A percentile compares a stretch with the other conserved stretches of the same genome.
phyloP scores from a whole-genome alignment of 2,329 filamentous ascomycete species.

The Colletotrichum filicis region DNA sequence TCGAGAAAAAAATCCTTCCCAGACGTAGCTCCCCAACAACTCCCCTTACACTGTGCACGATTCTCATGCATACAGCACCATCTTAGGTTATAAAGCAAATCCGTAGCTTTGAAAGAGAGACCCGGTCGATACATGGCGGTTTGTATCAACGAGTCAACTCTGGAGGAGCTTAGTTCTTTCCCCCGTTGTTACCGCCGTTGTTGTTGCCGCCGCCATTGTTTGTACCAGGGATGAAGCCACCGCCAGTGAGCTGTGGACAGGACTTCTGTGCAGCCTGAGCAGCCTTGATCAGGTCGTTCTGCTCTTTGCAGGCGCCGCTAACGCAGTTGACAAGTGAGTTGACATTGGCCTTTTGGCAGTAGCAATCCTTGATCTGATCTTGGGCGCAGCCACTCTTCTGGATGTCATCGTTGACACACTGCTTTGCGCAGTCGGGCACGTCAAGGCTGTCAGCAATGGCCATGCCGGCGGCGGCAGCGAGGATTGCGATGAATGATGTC shows the following conservation, averaged over 20 bases:
- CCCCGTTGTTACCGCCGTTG: conserved; percentile 1
- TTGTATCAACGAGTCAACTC: background rate
- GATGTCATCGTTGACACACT: conserved; percentile 28
- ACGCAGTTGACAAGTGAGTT: conserved; percentile 27
- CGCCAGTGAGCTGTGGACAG: conserved; percentile 8
- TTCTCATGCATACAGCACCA: background rate
- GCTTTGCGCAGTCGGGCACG: conserved; percentile 29
- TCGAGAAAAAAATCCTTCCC: background rate
- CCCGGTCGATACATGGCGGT: background rate
- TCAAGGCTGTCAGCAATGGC: conserved; percentile 19
- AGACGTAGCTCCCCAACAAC: background rate
- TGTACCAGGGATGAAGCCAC: conserved; percentile 1
- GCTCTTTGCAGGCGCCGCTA: conserved; percentile 19
- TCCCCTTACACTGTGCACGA: background rate
- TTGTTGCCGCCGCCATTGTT: background rate
- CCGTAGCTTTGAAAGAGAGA: background rate
- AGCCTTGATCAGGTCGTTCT: conserved; percentile 28
- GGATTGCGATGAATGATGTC: conserved; percentile 15
- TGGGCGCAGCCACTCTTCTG: conserved; percentile 26
- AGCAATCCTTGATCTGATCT: conserved; percentile 31
- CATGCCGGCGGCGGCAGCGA: conserved; percentile 18
- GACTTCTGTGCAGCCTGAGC: conserved; percentile 26
- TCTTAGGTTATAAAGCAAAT: background rate
- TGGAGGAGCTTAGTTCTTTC: background rate
- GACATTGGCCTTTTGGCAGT: conserved; percentile 31